phyloP scores from a whole-genome alignment of 2,329 filamentous ascomycete genomes.

The Aureobasidium uvarum region DNA sequence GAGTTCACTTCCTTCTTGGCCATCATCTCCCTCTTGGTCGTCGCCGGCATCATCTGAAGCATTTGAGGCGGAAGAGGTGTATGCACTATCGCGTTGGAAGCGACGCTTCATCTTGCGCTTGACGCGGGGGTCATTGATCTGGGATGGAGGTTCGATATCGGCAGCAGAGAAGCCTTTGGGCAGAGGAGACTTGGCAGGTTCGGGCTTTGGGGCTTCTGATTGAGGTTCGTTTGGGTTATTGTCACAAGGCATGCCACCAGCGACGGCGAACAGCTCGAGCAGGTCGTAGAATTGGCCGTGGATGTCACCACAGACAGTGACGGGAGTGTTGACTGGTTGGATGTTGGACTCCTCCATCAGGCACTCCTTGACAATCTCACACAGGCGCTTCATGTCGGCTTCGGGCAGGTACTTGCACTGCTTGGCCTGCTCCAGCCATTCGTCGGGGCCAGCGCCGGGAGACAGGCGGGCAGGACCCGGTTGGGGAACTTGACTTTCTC shows the following conservation, averaged over 20 bases:
- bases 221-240: slow-evolving; percentile 18
- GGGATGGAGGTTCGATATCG: slow-evolving; percentile 85
- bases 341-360: slow-evolving; percentile 99
- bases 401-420: slow-evolving; percentile 97
- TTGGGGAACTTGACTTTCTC: slow-evolving; percentile 67
- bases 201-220: slow-evolving; percentile 18
- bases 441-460: slow-evolving; percentile 81
- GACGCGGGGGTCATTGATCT: slow-evolving; percentile 83
- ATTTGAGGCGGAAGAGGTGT: slow-evolving; percentile 53
- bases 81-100: slow-evolving; percentile 52
- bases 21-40: slow-evolving; percentile 44
- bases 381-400: slow-evolving; percentile 95
- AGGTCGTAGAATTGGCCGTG: slow-evolving; percentile 99
- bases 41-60: slow-evolving; percentile 44
- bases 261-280: slow-evolving; percentile 92
- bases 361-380: slow-evolving; percentile 97
- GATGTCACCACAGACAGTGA: slow-evolving; percentile 97
- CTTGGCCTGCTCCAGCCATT: slow-evolving; percentile 96
- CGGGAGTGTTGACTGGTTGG: slow-evolving; percentile 92
- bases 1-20: slow-evolving; percentile 35
- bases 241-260: slow-evolving; percentile 93
- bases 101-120: slow-evolving; percentile 74
- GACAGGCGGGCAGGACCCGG: slow-evolving; percentile 85
- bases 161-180: slow-evolving; percentile 78
- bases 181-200: slow-evolving; percentile 23